Evolutionary conservation across 441 rosid species (phyloP), one percentile per base, ranked within the genome.

Genomic region (Croton setiger): DNA sequence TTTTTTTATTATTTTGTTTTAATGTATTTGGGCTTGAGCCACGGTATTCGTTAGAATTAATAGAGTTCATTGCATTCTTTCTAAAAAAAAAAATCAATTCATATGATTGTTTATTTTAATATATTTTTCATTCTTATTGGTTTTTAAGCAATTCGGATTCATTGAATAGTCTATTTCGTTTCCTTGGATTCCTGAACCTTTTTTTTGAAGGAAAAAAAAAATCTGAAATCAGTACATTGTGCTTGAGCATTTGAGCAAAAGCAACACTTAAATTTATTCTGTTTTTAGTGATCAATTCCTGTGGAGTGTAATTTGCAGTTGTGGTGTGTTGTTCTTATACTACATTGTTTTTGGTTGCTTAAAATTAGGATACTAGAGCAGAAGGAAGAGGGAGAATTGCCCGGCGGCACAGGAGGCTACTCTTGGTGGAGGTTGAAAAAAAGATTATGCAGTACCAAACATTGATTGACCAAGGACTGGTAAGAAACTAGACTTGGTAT

Each of bases 311-410:
- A 39, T 39, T 39, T 39, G 8, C 7, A 23, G 39, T 31, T 52
- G 7, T 49, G 13, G 5, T 27, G n/a, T 60, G 48, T 8, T 57
- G 51, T 49, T 15, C 14, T 57, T 45, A 39, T 31, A 45, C 47
- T 49, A 33, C 54, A 5, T n/a, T 3, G 33, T 49, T 51, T 69
- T 51, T 74, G 59, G 17, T 67, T 47, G 7, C 49, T 47, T 47
- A 10, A 7, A 67, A 62, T 70, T 80, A 94, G 99, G 99, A 92
- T 74, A 78, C 89, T 64, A 90, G 67, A 82, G 99, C 98, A 66
- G 91, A 85, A 82, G 99, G 99, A 66, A 84, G 92, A 73, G 99
- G 98, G 69, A 90, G 89, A 82, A 75, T 83, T 60, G 96, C 98
- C 64, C 85, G 93, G 66, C 80, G 77, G n/a, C 96, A 88, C 53